phyloP scores from a whole-genome alignment of 1,284 basidiomycete genomes.

The Fomitopsis palustris region DNA sequence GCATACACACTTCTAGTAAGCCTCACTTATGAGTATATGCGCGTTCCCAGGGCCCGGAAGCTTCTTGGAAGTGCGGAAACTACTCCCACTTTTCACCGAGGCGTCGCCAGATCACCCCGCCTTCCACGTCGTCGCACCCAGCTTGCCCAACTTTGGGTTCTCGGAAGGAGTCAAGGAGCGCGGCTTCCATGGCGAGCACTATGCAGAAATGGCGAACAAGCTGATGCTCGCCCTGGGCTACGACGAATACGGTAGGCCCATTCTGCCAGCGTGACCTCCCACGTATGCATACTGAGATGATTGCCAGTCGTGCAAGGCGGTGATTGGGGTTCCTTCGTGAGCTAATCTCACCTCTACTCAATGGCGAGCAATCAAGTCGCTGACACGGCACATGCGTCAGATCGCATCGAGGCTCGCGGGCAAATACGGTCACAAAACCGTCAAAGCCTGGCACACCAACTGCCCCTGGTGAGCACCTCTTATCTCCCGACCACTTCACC shows the following conservation, averaged over 20 bases:
- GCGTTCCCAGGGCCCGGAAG: conserved; percentile 35
- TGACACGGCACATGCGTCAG: conserved; percentile 14
- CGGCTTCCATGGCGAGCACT: conserved; percentile 32
- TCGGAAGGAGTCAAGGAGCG: conserved; percentile 29
- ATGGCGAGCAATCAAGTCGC: not conserved
- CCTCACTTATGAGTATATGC: not conserved
- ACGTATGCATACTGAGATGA: not conserved
- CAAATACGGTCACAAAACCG: conserved; percentile 28
- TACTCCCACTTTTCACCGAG: conserved; percentile 26
- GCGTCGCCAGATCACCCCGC: conserved; percentile 24
- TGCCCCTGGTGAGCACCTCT: conserved; percentile 16
- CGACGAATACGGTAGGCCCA: conserved; percentile 22
- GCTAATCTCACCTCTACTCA: not conserved
- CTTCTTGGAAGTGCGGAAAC: conserved; percentile 39
- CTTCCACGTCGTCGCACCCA: conserved; percentile 45
- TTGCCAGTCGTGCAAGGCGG: conserved; percentile 7
- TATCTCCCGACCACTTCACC: conserved; percentile 28
- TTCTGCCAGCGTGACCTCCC: too few relatives aligned
- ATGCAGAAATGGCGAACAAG: conserved; percentile 12
- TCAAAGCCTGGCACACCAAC: conserved; percentile 30
- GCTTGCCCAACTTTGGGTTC: conserved; percentile 40
- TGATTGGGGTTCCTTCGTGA: conserved; percentile 6
- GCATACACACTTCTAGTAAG: not conserved
- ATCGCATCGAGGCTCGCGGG: conserved; percentile 26
- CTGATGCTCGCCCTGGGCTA: conserved; percentile 19